Percentiles rank a stretch among this genome's conserved stretches.
Conservation (phyloP, 805 yeast species). For the Yamadazyma akitaensis region DNA sequence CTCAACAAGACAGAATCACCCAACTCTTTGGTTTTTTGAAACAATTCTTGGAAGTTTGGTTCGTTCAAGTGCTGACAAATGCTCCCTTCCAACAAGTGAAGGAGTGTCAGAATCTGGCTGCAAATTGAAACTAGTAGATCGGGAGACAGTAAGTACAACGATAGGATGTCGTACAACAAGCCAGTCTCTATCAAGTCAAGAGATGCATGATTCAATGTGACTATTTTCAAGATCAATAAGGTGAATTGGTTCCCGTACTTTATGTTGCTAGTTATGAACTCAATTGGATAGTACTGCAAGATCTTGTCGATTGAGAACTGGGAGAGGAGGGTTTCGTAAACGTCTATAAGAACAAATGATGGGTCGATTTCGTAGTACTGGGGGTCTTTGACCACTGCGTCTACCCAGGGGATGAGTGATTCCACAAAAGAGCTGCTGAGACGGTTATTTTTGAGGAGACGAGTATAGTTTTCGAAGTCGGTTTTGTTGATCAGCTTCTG, state of each 20-base stretch:
- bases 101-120: not conserved
- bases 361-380: slow-evolving; percentile 8
- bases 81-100: not conserved
- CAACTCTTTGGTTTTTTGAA: slow-evolving; percentile 2
- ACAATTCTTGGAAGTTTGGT: not conserved
- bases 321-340: slow-evolving; percentile 6
- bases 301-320: slow-evolving; percentile 1
- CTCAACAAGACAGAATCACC: slow-evolving; percentile 5
- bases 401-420: slow-evolving; percentile 2
- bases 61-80: not conserved
- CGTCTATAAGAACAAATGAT: not conserved
- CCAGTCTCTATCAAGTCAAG: slow-evolving; percentile 3
- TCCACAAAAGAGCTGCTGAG: not conserved
- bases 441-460: not conserved
- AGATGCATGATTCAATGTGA: slow-evolving; percentile 6
- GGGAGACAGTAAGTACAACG: slow-evolving; percentile 3
- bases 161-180: not conserved
- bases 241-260: slow-evolving; percentile 11
- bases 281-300: slow-evolving; percentile 10
- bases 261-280: slow-evolving; percentile 15
- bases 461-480: slow-evolving; percentile 3
- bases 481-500: not conserved
- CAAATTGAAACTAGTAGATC: slow-evolving; percentile 3
- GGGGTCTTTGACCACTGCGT: slow-evolving; percentile 1
- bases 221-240: slow-evolving; percentile 9